Evolutionary conservation across 23 red algal species (phyloP).

Genomic region (Gracilaria domingensis): DNA sequence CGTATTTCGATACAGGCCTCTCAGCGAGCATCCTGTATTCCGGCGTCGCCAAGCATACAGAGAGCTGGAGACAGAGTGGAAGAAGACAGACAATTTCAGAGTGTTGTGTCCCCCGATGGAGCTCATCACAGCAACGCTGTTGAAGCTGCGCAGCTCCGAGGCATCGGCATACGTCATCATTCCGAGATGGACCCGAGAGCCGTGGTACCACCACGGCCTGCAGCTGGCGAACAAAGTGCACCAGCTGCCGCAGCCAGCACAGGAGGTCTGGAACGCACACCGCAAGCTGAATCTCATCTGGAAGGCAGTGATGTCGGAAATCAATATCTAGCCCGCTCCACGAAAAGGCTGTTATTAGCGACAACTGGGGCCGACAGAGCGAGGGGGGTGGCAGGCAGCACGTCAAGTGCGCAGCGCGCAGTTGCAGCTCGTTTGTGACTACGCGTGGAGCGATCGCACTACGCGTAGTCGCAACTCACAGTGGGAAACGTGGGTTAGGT

Average conservation of each 20-base stretch:
- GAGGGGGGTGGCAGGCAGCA: neutral
- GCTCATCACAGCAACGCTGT: conserved; percentile 30
- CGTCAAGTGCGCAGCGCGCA: neutral
- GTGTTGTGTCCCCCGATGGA: conserved; percentile 33
- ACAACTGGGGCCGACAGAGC: neutral
- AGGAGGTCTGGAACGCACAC: neutral
- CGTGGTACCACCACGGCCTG: neutral
- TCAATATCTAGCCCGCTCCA: neutral
- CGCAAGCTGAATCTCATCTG: neutral
- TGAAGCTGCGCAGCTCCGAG: neutral
- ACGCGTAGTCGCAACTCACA: neutral
- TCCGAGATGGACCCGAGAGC: conserved; percentile 22
- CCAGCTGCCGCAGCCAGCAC: neutral
- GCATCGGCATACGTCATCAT: conserved; percentile 44
- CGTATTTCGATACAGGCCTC: neutral
- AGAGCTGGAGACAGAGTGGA: neutral
- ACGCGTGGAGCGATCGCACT: conserved; percentile 13
- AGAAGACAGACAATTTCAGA: neutral
- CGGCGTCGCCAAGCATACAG: neutral
- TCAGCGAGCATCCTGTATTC: neutral
- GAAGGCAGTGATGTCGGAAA: neutral
- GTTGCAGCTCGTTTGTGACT: neutral
- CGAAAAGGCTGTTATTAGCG: neutral
- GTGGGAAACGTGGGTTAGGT: conserved; percentile 13
- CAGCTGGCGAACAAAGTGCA: neutral